These are phyloP conservation scores for Suillus plorans DNA, from an alignment of 768 basidiomycete species.

Conservation along the genomic window DNA sequence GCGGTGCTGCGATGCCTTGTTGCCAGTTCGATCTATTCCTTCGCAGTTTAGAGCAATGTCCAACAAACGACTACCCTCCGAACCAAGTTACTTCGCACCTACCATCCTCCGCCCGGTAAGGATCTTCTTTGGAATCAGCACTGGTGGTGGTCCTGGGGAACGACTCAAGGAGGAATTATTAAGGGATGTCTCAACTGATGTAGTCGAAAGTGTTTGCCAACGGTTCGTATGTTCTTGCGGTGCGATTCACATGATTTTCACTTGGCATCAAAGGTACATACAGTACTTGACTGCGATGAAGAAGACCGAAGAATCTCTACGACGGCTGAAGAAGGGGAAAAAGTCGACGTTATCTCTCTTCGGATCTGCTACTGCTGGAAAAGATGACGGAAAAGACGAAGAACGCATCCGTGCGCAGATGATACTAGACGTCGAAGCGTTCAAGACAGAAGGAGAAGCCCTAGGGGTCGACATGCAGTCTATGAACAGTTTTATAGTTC, in stretches of 20 bases:
- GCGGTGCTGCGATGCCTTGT: slow-evolving; percentile 83
- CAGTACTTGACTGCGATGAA: slow-evolving; percentile 79
- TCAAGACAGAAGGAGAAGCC: slow-evolving; percentile 72
- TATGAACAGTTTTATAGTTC: slow-evolving; percentile 50
- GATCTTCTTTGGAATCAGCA: slow-evolving; percentile 65
- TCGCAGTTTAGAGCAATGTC: slow-evolving; percentile 88
- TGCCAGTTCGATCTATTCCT: slow-evolving; percentile 84
- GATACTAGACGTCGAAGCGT: slow-evolving; percentile 82
- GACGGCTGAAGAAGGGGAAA: slow-evolving; percentile 85
- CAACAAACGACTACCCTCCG: slow-evolving; percentile 65
- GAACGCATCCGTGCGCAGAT: slow-evolving; percentile 83
- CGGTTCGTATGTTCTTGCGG: slow-evolving; percentile 39
- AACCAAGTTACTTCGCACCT: slow-evolving; percentile 85
- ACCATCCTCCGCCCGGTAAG: slow-evolving; percentile 80
- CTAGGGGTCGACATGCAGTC: slow-evolving; percentile 64
- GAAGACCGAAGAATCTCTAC: slow-evolving; percentile 89
- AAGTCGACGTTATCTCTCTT: slow-evolving; percentile 81
- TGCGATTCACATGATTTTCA: not conserved
- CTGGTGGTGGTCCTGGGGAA: slow-evolving; percentile 57
- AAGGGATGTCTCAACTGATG: slow-evolving; percentile 50
- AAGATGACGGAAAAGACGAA: slow-evolving; percentile 76
- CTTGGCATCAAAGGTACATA: slow-evolving; percentile 57
- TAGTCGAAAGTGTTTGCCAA: slow-evolving; percentile 72
- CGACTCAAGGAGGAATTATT: slow-evolving; percentile 56
- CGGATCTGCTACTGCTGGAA: slow-evolving; percentile 44